These are phyloP conservation scores for Cyclotella atomus DNA, from an alignment of 108 stramenopile species.

Conservation along the genomic window DNA sequence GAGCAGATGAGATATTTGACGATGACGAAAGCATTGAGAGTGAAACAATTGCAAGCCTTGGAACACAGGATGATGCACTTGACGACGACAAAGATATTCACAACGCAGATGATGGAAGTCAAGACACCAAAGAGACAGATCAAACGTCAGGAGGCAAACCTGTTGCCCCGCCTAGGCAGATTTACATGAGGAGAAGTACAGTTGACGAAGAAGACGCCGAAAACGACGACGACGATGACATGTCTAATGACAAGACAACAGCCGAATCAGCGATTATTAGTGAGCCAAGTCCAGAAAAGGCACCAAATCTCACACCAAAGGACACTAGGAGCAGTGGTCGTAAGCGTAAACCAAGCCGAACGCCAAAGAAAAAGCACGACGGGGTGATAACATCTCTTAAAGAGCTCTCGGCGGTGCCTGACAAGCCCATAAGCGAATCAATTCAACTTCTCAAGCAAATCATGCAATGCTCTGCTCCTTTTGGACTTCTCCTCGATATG, in stretches of 20 bases:
- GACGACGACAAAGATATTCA: neutral
- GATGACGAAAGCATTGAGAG: slow-evolving; percentile 46
- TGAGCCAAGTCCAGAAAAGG: slow-evolving; percentile 29
- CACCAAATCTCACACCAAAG: neutral
- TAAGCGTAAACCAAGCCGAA: slow-evolving; percentile 7
- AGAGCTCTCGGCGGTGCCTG: slow-evolving; percentile 43
- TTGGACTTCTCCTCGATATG: slow-evolving; percentile 80
- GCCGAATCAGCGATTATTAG: slow-evolving; percentile 9
- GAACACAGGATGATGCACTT: slow-evolving; percentile 16
- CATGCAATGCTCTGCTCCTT: slow-evolving; percentile 57
- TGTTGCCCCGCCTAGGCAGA: slow-evolving; percentile 34
- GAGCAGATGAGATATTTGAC: slow-evolving; percentile 31
- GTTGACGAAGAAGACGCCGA: neutral
- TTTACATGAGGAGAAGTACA: slow-evolving; percentile 43
- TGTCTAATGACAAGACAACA: slow-evolving; percentile 25
- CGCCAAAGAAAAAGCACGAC: neutral
- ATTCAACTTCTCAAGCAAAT: slow-evolving; percentile 60
- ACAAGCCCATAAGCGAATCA: slow-evolving; percentile 63
- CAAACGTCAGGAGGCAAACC: neutral
- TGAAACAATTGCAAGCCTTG: slow-evolving; percentile 37
- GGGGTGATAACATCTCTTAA: slow-evolving; percentile 33
- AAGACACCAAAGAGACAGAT: neutral
- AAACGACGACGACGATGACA: slow-evolving; percentile 32
- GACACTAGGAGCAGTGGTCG: slow-evolving; percentile 16
- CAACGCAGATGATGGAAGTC: neutral